Evolutionary conservation across 805 yeast genomes (phyloP).

Genomic region (Starmerella bombi): DNA sequence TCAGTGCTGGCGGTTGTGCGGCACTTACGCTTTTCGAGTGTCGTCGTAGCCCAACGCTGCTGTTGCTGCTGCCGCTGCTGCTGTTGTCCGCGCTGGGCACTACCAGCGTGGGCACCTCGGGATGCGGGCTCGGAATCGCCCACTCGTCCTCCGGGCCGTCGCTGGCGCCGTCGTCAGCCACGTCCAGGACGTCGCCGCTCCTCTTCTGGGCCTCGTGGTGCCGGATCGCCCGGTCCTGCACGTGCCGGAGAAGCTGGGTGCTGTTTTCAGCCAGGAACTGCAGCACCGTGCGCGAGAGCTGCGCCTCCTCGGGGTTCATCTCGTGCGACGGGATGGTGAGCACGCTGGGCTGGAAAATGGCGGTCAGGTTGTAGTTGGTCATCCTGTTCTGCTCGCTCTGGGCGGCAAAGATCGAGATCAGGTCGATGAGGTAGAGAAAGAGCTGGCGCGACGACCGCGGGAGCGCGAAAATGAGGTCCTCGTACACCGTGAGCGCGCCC

Average conservation of each 20-base stretch:
- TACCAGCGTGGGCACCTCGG: background rate
- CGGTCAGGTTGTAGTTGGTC: conserved; percentile 88
- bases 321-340: conserved; percentile 87
- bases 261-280: conserved; percentile 83
- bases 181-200: background rate
- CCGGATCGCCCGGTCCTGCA: conserved; percentile 25
- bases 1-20: conserved; percentile 17
- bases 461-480: conserved; percentile 48
- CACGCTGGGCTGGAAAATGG: conserved; percentile 94
- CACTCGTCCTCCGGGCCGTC: background rate
- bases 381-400: conserved; percentile 67
- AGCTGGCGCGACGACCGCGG: conserved; percentile 74
- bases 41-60: conserved; percentile 12
- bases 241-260: conserved; percentile 52
- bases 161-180: background rate
- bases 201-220: conserved; percentile 21
- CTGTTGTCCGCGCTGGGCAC: background rate
- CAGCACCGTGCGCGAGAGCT: conserved; percentile 69
- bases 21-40: conserved; percentile 25
- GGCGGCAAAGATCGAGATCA: conserved; percentile 71
- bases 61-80: background rate
- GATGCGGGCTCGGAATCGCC: background rate
- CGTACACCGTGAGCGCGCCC: conserved; percentile 46
- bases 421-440: conserved; percentile 71
- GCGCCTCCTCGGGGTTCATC: conserved; percentile 84